A percentile compares a stretch with the other conserved stretches of the same genome.
These are phyloP conservation scores for Metschnikowia corniflorae DNA, from an alignment of 805 yeast species.

Conservation along the genomic window DNA sequence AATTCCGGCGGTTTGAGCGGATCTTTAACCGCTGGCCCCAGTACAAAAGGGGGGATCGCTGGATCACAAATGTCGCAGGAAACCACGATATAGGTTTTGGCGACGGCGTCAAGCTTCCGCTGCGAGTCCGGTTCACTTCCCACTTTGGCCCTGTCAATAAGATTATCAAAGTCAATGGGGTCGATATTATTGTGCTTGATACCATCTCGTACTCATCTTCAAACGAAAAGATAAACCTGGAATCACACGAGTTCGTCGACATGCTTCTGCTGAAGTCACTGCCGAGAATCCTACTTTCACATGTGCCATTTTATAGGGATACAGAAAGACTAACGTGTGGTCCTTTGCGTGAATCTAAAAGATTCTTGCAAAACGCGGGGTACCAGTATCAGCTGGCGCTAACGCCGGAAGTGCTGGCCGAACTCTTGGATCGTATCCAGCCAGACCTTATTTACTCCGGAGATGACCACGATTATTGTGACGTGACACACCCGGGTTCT, in stretches of 20 bases:
- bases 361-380: constrained; percentile 18
- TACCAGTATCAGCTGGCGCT: constrained; percentile 27
- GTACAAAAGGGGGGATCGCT: constrained; percentile 23
- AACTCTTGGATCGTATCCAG: constrained; percentile 15
- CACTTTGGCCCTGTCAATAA: constrained; percentile 34
- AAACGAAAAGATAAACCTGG: constrained; percentile 10
- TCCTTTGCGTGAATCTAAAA: constrained; percentile 19
- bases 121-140: constrained; percentile 27
- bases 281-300: constrained; percentile 24
- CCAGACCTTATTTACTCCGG: constrained; percentile 25
- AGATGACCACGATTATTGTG: constrained; percentile 27
- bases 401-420: constrained; percentile 15
- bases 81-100: constrained; percentile 30
- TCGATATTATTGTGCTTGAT: constrained; percentile 27
- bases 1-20: constrained; percentile 30
- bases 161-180: constrained; percentile 24
- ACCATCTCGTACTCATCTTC: constrained; percentile 19
- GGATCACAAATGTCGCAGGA: constrained; percentile 31
- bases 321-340: constrained; percentile 20
- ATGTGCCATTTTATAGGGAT: constrained; percentile 25
- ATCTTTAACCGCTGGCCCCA: constrained; percentile 26
- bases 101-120: constrained; percentile 21
- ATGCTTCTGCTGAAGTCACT: constrained; percentile 4
- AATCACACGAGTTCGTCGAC: constrained; percentile 16
- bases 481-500: constrained; percentile 13